A percentile compares a stretch with the other conserved stretches of the same genome.
Evolutionary conservation across 768 basidiomycete species (phyloP).

Genomic region (Phallus indusiatus): DNA sequence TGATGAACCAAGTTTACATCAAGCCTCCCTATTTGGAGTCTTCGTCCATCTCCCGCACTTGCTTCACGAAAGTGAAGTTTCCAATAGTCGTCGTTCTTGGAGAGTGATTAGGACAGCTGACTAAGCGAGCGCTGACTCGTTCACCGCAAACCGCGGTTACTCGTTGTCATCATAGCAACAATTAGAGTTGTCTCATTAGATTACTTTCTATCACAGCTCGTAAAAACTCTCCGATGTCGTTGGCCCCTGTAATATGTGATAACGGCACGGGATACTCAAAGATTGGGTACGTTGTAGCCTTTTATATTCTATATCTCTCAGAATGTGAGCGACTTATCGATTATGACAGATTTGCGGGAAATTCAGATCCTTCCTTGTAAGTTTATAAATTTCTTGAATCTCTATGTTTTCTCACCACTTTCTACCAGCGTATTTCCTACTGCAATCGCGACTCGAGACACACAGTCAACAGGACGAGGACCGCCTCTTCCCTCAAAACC

Average conservation of each 20-base stretch:
- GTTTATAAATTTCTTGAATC: conserved; percentile 23
- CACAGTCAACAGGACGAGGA: conserved; percentile 48
- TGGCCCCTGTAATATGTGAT: conserved; percentile 94
- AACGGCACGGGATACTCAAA: conserved; percentile 97
- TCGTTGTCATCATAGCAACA: no score
- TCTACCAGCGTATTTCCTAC: conserved; percentile 87
- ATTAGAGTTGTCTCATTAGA: no score
- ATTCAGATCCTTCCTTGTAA: conserved; percentile 97
- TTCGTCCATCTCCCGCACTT: no score
- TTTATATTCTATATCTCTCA: neutral
- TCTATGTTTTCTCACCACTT: conserved; percentile 3
- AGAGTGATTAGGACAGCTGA: no score
- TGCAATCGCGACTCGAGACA: conserved; percentile 84
- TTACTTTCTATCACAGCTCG: no score
- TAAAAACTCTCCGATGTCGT: conserved; percentile 42
- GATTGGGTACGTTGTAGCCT: conserved; percentile 70
- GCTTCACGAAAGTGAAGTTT: no score
- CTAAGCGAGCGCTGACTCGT: no score
- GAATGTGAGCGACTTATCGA: neutral
- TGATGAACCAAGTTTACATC: no score
- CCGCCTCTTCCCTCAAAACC: conserved; percentile 79
- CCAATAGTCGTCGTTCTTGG: no score
- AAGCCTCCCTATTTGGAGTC: no score
- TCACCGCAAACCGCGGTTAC: no score
- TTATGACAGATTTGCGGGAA: conserved; percentile 78